These are phyloP conservation scores for Peronospora tabacina DNA, from an alignment of 352 stramenopile species.

Conservation along the genomic window DNA sequence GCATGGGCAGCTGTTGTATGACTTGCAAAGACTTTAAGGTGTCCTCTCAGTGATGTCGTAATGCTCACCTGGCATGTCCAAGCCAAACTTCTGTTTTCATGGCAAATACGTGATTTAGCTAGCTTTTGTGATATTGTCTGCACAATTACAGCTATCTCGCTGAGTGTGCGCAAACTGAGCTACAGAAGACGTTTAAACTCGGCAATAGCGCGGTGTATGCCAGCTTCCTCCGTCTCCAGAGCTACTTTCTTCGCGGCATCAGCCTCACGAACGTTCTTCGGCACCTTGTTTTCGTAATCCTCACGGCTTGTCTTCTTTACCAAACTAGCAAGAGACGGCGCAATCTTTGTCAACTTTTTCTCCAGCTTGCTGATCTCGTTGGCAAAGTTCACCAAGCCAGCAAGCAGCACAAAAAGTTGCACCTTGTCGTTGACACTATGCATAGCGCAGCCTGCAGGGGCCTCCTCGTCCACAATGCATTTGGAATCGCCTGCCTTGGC, in stretches of 20 bases:
- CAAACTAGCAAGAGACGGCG: constrained; percentile 59
- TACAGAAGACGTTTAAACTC: constrained; percentile 76
- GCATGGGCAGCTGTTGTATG: no score
- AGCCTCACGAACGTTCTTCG: constrained; percentile 65
- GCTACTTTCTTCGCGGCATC: constrained; percentile 74
- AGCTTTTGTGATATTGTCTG: no score
- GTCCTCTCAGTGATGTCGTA: no score
- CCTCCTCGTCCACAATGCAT: constrained; percentile 78
- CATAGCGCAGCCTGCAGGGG: constrained; percentile 86
- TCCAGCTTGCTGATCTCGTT: constrained; percentile 88
- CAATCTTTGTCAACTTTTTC: constrained; percentile 83
- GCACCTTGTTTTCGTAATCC: constrained; percentile 76
- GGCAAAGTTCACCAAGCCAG: constrained; percentile 78
- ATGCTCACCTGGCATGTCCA: no score
- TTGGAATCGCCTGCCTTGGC: constrained; percentile 88
- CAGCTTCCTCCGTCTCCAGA: constrained; percentile 72
- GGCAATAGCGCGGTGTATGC: constrained; percentile 65
- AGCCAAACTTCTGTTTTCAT: no score
- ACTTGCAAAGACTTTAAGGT: no score
- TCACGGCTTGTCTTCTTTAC: constrained; percentile 77
- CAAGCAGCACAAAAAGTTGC: constrained; percentile 83
- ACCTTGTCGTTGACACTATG: constrained; percentile 92
- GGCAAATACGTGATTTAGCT: no score
- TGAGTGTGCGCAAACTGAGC: constrained; percentile 5
- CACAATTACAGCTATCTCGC: no score